Base-by-base conservation (phyloP, 164 flowering plant genomes). In the Echeveria elegans region DNA sequence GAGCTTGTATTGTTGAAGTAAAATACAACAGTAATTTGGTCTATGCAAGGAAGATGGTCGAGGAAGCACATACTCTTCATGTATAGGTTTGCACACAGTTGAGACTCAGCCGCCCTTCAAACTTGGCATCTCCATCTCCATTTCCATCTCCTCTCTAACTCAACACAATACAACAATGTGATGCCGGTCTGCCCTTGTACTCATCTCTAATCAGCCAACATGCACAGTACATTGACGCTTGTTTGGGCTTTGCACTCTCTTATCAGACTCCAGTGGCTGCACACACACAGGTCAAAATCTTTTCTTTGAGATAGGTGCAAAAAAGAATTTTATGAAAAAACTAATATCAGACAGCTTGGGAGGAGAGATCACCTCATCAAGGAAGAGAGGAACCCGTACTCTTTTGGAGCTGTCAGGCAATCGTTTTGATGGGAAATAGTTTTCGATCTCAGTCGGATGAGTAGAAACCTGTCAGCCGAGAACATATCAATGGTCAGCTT, bases 401-500 rank as follows among this genome's bases (percentile, higher is more conserved):
- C 98, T 85, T 76, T 92, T 92, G 29, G 97, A 92, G 58, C 90
- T 88, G 83, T 90, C 97, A 26, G 94, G 87, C 56, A 81, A 52
- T 1, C 92, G 88, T 76, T 87, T 92, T 67, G 70, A 66, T 21
- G 86, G 82, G 53, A 77, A 75, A 63, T 77, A 63, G 58, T 77
- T 75, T 45, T 82, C 88, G 21, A 50, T 28, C 37, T 73, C 56
- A 68, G 72, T 66, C 65, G 67, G 72, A 45, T 78, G 75, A 48
- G 70, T 72, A 43, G 56, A 59, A 50, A 83, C 86, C 98, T 92
- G 79, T 71, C 73, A 66, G 48, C 23, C 29, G 18, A 37, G 9
- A 3, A 38, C 9, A 5, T 18, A 6, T 7, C 19, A 45, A n/a
- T 23, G 10, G 18, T 26, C 16, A 31, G 45, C n/a, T n/a, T n/a